Evolutionary conservation across 108 stramenopile species (phyloP), one percentile per base, ranked within the genome.

Genomic region (Skeletonema marinoi): DNA sequence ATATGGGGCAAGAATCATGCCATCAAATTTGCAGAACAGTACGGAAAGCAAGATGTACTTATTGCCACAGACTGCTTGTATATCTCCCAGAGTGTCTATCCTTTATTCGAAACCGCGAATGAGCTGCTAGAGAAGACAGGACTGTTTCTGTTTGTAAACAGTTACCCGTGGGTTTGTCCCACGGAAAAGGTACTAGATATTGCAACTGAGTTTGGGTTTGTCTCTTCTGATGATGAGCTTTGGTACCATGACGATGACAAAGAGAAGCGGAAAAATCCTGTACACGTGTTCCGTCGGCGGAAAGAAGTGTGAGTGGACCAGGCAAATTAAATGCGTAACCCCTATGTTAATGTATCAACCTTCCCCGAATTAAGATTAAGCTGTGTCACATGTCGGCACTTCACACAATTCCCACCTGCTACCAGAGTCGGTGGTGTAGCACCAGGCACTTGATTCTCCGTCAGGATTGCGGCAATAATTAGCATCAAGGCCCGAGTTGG

Each of bases 381-480:
- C 50, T 19, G 50, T 51, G 17, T 51, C 50, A 19, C 50, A 51
- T 5, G 50, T 51, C 4, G 50, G 50, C 17, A 51, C 50, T 19
- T 51, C 50, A 12, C 50, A 51, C 50, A 51, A 7, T 3, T 51
- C 50, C 19, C 19, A 51, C 17, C 50, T 51, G 50, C 11, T 12
- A 25, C 25, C 25, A 25, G 50, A 7, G 17, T 51, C 50, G 1
- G 6, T 12, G 17, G 77, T 78, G 63, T 73, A 78, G 44, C 77
- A 78, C 77, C 77, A 78, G 10, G 77, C 77, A 0, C 72, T 13
- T 2, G 21, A 0, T 32, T 30, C 48, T 9, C 77, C 77, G 30
- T 67, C 73, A 6, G 77, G 77, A 32, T 78, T 78, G 3, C 77
- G 42, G 32, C 77, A 78, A 66, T 78, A 78, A 41, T 78, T 78